Conservation (phyloP, 805 yeast species). For the Cyberlindnera mycetangii region DNA sequence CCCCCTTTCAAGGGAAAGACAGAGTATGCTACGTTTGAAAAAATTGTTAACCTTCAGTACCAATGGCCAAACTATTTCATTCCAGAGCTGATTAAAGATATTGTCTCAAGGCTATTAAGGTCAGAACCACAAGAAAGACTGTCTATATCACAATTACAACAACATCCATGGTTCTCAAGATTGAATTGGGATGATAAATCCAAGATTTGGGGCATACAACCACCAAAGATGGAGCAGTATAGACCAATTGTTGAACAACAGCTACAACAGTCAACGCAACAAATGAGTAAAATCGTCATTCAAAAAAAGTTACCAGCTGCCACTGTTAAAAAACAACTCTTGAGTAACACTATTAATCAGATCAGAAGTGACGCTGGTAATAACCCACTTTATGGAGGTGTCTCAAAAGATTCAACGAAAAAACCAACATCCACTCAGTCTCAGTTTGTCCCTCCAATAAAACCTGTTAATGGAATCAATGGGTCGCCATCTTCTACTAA, state of each 20-base stretch:
- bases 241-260: conserved; percentile 38
- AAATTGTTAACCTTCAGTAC: conserved; percentile 76
- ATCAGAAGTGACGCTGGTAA: conserved; percentile 22
- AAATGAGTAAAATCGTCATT: conserved; percentile 14
- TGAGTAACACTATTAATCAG: conserved; percentile 25
- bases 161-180: conserved; percentile 67
- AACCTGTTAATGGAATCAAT: conserved; percentile 4
- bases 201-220: conserved; percentile 63
- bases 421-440: conserved; percentile 4
- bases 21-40: conserved; percentile 78
- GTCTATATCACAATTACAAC: conserved; percentile 52
- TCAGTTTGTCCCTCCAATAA: conserved; percentile 7
- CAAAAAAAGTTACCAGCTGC: conserved; percentile 24
- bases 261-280: conserved; percentile 18
- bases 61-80: conserved; percentile 63
- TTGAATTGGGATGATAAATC: conserved; percentile 66
- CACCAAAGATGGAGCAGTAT: conserved; percentile 70
- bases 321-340: conserved; percentile 23
- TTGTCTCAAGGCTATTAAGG: conserved; percentile 64
- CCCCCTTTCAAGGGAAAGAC: conserved; percentile 86
- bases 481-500: background rate
- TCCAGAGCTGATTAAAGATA: conserved; percentile 59
- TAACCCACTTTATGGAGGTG: conserved; percentile 9
- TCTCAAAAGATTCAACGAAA: conserved; percentile 1
- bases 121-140: conserved; percentile 70